These are phyloP conservation scores for Trichoderma asperellum DNA, from an alignment of 2,329 filamentous ascomycete genomes.

Conservation along the genomic window DNA sequence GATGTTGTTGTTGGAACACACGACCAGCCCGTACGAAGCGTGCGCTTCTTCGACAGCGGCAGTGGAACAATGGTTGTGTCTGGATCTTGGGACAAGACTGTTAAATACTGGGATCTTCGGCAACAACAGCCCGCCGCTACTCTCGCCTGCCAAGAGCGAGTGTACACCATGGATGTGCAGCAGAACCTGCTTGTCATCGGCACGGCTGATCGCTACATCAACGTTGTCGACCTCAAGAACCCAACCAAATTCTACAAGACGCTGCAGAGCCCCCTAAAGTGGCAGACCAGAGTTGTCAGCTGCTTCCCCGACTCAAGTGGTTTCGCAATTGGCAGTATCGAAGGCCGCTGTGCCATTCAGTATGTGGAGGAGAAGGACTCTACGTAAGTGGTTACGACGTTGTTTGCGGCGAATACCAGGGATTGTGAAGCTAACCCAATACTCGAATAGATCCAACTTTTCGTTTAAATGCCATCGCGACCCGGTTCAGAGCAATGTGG, in stretches of 20 bases:
- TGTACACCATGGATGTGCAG: slow-evolving; percentile 91
- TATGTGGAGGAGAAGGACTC: slow-evolving; percentile 97
- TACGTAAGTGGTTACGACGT: slow-evolving; percentile 50
- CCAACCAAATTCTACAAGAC: slow-evolving; percentile 95
- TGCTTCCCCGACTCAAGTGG: slow-evolving; percentile 92
- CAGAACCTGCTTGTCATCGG: slow-evolving; percentile 88
- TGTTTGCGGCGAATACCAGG: not conserved
- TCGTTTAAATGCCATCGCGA: slow-evolving; percentile 99
- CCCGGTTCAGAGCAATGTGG: slow-evolving; percentile 71
- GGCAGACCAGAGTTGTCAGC: slow-evolving; percentile 93
- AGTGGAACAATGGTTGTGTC: slow-evolving; percentile 84
- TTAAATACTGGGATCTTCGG: slow-evolving; percentile 88
- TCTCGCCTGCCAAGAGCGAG: slow-evolving; percentile 72
- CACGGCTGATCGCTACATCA: slow-evolving; percentile 94
- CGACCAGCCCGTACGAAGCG: slow-evolving; percentile 78
- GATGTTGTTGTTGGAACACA: slow-evolving; percentile 79
- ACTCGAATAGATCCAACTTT: slow-evolving; percentile 75
- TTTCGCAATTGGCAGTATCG: slow-evolving; percentile 94
- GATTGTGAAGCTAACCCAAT: not conserved
- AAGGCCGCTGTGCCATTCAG: slow-evolving; percentile 96
- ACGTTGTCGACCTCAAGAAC: slow-evolving; percentile 87
- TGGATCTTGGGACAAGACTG: slow-evolving; percentile 87
- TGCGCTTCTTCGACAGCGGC: slow-evolving; percentile 75
- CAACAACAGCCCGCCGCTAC: slow-evolving; percentile 66
- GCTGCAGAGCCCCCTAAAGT: slow-evolving; percentile 93